Base-by-base conservation (phyloP, 768 basidiomycete genomes). In the Tricholoma saponaceum region DNA sequence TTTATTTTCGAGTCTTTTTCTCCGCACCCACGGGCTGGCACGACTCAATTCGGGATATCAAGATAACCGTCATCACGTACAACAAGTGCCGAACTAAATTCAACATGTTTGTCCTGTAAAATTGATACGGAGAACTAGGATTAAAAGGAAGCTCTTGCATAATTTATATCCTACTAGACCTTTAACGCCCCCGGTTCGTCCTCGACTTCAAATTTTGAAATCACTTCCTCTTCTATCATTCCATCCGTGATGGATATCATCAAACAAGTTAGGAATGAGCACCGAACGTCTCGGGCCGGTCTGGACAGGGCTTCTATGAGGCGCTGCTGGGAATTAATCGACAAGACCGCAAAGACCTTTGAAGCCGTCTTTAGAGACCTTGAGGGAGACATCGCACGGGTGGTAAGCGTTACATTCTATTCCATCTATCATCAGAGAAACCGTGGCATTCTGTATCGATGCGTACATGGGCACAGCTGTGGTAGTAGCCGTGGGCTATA, bases 351-450 rank as follows among this genome's bases (percentile, higher is more conserved):
- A 62, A 75, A 95, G 63, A 91, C 88, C 73, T 98, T 97, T 64
- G 79, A 93, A 0, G 84, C 89, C 0, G 96, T 98, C 60, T 93
- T 98, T 66, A 97, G 96, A 72, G 92, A 97, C 71, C 76, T 98
- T 4, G 95, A 98, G 28, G 96, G 95, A 1, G 96, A 98, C 68
- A 74, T 99, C 60, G 95, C 95, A 2, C 78, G 95, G 59, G 89
- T 87, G 41, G 95, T 97, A 69, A 73, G 43, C 12, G 13, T 28
- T 18, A 46, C 13, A 12, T 44, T 25, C 22, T 13, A 25, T 41
- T 41, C 7, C n/a, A 41, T 3, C n/a, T n/a, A 22, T 4, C 8
- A 12, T 7, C 12, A n/a, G 43, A 5, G 2, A 44, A 22, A 4
- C 20, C 2, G 12, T n/a, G n/a, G n/a, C n/a, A n/a, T n/a, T n/a